These are phyloP conservation scores for Syncephalastrum monosporum DNA, from an alignment of 371 early-diverging fungal species.

Conservation along the genomic window DNA sequence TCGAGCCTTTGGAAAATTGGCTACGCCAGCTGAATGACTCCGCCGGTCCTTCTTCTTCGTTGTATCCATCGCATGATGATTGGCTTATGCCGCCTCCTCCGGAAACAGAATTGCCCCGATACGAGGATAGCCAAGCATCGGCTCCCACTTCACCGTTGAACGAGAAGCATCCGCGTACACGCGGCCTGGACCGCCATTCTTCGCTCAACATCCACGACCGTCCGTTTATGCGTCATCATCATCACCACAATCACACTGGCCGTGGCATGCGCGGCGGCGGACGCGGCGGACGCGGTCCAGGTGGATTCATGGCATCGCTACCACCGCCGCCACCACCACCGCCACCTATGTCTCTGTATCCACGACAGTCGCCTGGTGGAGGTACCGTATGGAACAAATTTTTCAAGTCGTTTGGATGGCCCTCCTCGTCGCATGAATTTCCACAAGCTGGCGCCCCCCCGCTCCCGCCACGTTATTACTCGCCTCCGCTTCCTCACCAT, in stretches of 20 bases:
- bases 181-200: not conserved
- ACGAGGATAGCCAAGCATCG: constrained; percentile 1
- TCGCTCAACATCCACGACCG: too few species aligned
- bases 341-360: constrained; percentile 5
- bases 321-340: constrained; percentile 3
- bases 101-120: constrained; percentile 1
- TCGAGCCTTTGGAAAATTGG: constrained; percentile 13
- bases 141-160: not conserved
- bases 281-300: constrained; percentile 1
- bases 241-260: not conserved
- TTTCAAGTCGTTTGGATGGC: constrained; percentile 3
- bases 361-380: constrained; percentile 8
- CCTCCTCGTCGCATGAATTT: too few species aligned
- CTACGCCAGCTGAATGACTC: constrained; percentile 1
- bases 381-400: constrained; percentile 9
- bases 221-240: not conserved
- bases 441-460: too few species aligned
- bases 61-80: not conserved
- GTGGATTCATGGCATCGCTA: constrained; percentile 8
- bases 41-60: too few species aligned
- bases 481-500: not conserved
- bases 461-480: constrained; percentile 5
- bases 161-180: not conserved
- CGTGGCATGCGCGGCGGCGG: too few species aligned
- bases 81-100: not conserved